Evolutionary conservation across 495 filamentous ascomycete species (phyloP), one percentile per base, ranked within the genome.

Genomic region (Penicillium bovifimosum): DNA sequence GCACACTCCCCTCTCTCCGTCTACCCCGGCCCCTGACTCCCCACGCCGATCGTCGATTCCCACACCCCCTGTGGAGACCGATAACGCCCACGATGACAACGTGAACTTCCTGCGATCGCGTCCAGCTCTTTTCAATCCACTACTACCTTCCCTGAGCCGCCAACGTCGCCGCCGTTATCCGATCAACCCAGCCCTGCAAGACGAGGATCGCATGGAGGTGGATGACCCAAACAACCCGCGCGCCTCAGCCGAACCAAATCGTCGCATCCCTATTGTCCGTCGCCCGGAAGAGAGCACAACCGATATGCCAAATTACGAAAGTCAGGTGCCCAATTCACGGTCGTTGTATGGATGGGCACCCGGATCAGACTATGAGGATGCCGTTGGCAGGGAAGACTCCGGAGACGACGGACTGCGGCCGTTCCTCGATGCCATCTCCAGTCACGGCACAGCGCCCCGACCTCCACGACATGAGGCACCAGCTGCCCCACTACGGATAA

Each of bases 271-370:
- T 36, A 68, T 73, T 41, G 43, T 72, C 9, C 69, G 66, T 43
- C 70, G 64, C 35, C 64, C 61, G n/a, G 67, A 61, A 32, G 69
- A 70, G 41, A 55, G 52, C 1, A 43, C 56, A 38, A 43, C 45
- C 39, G 60, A 51, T 33, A 61, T 68, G 55, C 64, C 72, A 10
- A 71, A 70, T 51, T 84, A 81, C 60, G 74, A 78, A 43, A 69
- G 73, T 24, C 76, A 71, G 36, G 59, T 75, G 2, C 70, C 79
- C 18, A 77, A 70, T 45, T 55, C 71, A 44, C 75, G 80, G 39
- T 72, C 68, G 39, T 64, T 82, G 20, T 81, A 82, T 61, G 82
- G 81, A 52, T 84, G 82, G 82, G 77, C 80, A 20, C 81, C 81
- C 9, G 74, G 73, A 5, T 75, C 78, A 33, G 76, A 80, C 35